A percentile compares a stretch with the other conserved stretches of the same genome.
phyloP scores from a whole-genome alignment of 192 early-diverging fungal species.

The Coemansia sp. region DNA sequence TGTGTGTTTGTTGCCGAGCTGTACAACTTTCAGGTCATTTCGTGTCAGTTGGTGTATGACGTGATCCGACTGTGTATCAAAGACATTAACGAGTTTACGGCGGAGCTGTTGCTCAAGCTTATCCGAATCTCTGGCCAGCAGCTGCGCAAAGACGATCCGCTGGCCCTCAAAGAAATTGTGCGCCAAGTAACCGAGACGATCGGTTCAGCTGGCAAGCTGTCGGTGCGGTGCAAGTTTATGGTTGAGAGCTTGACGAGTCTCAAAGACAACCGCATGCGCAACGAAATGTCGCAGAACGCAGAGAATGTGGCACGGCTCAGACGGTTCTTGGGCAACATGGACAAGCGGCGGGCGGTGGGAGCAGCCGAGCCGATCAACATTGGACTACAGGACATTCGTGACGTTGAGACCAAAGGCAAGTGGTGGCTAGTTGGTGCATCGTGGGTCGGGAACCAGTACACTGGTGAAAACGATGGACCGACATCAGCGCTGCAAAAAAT shows the following conservation, averaged over 20 bases:
- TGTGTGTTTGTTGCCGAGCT: constrained; percentile 77
- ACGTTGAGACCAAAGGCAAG: constrained; percentile 82
- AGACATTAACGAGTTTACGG: constrained; percentile 77
- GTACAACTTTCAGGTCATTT: constrained; percentile 86
- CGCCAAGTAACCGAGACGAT: constrained; percentile 44
- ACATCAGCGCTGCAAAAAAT: background rate
- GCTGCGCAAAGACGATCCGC: constrained; percentile 89
- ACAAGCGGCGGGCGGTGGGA: constrained; percentile 50
- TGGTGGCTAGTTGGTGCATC: constrained; percentile 98
- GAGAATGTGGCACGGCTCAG: constrained; percentile 74
- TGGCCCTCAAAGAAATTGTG: constrained; percentile 89
- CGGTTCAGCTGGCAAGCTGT: constrained; percentile 36
- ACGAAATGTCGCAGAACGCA: constrained; percentile 57
- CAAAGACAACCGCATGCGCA: constrained; percentile 88
- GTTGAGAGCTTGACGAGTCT: constrained; percentile 90
- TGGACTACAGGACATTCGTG: constrained; percentile 79
- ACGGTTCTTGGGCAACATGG: constrained; percentile 71
- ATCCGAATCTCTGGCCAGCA: constrained; percentile 71
- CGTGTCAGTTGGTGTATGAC: constrained; percentile 88
- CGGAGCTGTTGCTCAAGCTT: constrained; percentile 85
- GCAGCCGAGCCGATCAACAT: constrained; percentile 78
- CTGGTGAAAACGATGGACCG: background rate
- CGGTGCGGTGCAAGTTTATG: constrained; percentile 84
- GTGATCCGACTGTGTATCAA: constrained; percentile 69
- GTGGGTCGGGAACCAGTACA: constrained; percentile 71